phyloP scores from a whole-genome alignment of 208 protist species.

The Crithidia expoeki region DNA sequence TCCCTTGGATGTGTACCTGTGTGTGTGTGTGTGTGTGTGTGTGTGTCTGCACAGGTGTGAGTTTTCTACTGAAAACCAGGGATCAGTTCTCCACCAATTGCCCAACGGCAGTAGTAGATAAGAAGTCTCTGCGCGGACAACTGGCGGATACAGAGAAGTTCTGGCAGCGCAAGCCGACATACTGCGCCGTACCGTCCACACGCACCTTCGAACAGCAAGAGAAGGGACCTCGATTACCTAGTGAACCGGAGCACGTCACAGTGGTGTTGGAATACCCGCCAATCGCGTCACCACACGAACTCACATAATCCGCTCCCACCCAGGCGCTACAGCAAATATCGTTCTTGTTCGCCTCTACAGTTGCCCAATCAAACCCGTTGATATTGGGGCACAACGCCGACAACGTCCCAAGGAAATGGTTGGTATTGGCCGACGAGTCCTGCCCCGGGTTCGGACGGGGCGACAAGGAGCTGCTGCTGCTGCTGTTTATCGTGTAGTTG shows the following conservation, averaged over 20 bases:
- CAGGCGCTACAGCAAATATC: constrained; percentile 25
- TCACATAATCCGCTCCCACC: constrained; percentile 8
- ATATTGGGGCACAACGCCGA: constrained; percentile 16
- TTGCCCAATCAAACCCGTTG: not conserved
- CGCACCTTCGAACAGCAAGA: constrained; percentile 29
- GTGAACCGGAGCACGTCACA: constrained; percentile 30
- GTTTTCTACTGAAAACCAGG: too few species aligned
- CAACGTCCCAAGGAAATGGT: not conserved
- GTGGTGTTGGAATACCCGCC: constrained; percentile 10
- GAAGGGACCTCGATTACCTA: constrained; percentile 24
- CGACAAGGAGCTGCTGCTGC: too few species aligned
- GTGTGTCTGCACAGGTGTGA: too few species aligned
- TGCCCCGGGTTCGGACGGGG: not conserved
- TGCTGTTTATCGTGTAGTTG: too few species aligned
- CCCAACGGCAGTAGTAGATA: too few species aligned
- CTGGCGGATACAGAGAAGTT: too few species aligned
- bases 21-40: too few species aligned
- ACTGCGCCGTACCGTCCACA: constrained; percentile 3
- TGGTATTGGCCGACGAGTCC: not conserved
- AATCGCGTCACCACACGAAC: constrained; percentile 17
- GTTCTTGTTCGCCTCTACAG: not conserved
- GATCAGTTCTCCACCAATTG: too few species aligned
- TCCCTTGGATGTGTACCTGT: too few species aligned
- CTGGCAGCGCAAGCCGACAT: constrained; percentile 18
- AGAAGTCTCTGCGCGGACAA: too few species aligned